Base-by-base conservation (phyloP, 441 rosid species). In the Kokia cookei region DNA sequence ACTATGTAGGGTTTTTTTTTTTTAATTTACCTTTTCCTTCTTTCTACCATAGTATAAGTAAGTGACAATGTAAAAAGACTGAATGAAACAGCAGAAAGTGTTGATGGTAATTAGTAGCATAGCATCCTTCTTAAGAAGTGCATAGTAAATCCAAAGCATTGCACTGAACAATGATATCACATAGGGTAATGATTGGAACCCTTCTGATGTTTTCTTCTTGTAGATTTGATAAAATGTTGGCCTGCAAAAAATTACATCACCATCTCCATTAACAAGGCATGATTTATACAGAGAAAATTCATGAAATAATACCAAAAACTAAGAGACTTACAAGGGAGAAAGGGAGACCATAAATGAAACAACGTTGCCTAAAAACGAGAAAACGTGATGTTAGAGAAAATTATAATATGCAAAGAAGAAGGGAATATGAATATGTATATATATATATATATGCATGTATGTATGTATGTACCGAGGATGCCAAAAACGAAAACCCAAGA, bases 81-180 rank as follows among this genome's bases (percentile, higher is more conserved):
- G 86, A 69, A 90, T 72, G 74, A 88, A 65, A 61, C 78, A 75
- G 15, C 89, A 77, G 75, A 88, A 78, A 5, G 84, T 74, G 82
- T 94, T 93, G 81, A 93, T 88, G 73, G 91, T 88, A 73, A 91
- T 83, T 71, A 93, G 89, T 59, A 90, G 85, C 72, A 82, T 71
- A 45, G 86, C 80, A 64, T 89, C 68, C 22, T 61, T 78, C 47
- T 87, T 83, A 72, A 88, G 72, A 32, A 83, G 22, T 17, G 95
- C 95, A 59, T 93, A 93, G 84, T 89, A 93, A 27, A 93, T 78
- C 98, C 97, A 93, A 3, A 91, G 82, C 97, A 87, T 93, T 5
- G 98, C 97, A 82, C 97, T 93, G 62, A 93, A 85, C 3, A 91
- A 81, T 11, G 86, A 89, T 60, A 90, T 72, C 79, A 93, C 92